Evolutionary conservation across 2,329 filamentous ascomycete species (phyloP).

Genomic region (Fusarium sp.): DNA sequence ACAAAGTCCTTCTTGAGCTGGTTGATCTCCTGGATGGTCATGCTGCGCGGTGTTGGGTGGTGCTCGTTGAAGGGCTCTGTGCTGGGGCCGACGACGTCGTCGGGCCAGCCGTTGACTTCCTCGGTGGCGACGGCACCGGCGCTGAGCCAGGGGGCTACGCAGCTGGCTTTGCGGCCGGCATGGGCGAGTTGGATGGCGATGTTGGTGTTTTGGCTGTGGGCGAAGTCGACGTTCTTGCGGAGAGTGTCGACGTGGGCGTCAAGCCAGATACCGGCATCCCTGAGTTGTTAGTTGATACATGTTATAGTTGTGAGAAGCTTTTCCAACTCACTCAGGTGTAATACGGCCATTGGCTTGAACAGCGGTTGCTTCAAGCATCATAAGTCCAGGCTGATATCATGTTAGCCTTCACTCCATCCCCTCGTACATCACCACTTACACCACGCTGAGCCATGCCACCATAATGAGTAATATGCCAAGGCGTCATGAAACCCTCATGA

Average conservation of each 20-base stretch:
- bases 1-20: conserved; percentile 70
- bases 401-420: conserved; percentile 38
- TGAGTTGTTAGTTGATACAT: conserved; percentile 49
- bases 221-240: conserved; percentile 70
- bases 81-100: conserved; percentile 60
- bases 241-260: conserved; percentile 74
- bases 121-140: conserved; percentile 57
- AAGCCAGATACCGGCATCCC: conserved; percentile 69
- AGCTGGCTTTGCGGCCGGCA: conserved; percentile 69
- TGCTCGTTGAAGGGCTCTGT: conserved; percentile 65
- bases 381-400: conserved; percentile 62
- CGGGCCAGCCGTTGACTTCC: conserved; percentile 63
- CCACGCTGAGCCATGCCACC: conserved; percentile 78
- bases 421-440: conserved; percentile 48
- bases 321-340: conserved; percentile 64
- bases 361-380: conserved; percentile 75
- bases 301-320: too few species aligned
- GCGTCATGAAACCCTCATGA: conserved; percentile 68
- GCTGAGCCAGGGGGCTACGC: conserved; percentile 66
- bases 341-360: conserved; percentile 76
- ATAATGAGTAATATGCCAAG: conserved; percentile 79
- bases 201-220: conserved; percentile 72
- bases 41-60: conserved; percentile 69
- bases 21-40: conserved; percentile 74
- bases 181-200: conserved; percentile 78